phyloP scores from a whole-genome alignment of 75 land plant genomes.

The Selaginella tamariscina region DNA sequence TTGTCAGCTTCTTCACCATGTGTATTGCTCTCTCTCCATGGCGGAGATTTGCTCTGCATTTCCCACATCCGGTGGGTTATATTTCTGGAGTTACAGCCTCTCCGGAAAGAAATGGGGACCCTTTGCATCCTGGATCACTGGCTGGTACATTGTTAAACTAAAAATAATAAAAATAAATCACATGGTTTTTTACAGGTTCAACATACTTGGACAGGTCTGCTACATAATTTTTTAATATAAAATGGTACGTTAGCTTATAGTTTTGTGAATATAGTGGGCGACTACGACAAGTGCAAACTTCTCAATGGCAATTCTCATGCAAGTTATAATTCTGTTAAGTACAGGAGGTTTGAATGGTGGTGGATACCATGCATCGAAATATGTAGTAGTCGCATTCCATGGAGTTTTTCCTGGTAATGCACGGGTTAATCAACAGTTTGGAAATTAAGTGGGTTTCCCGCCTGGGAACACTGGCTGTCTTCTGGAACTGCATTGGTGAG shows the following conservation, averaged over 20 bases:
- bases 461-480: constrained; percentile 55
- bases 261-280: constrained; percentile 50
- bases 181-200: constrained; percentile 72
- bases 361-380: constrained; percentile 61
- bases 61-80: background rate
- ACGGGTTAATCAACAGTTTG: constrained; percentile 62
- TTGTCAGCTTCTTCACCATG: constrained; percentile 31
- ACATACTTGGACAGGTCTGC: constrained; percentile 79
- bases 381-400: constrained; percentile 47
- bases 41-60: background rate
- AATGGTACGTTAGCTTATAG: background rate
- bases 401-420: constrained; percentile 53
- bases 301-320: constrained; percentile 60
- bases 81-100: constrained; percentile 9
- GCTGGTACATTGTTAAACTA: constrained; percentile 6
- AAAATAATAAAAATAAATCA: background rate
- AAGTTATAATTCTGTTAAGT: constrained; percentile 71
- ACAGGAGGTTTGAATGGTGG: constrained; percentile 84
- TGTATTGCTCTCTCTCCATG: background rate
- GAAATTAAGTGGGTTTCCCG: constrained; percentile 48
- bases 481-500: constrained; percentile 68
- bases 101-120: constrained; percentile 37
- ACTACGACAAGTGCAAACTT: constrained; percentile 64
- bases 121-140: constrained; percentile 21
- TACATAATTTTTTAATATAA: background rate